Percentiles rank a stretch among this genome's conserved stretches.
These are phyloP conservation scores for Penicillium sp. DNA, from an alignment of 2,329 filamentous ascomycete genomes.

Conservation along the genomic window DNA sequence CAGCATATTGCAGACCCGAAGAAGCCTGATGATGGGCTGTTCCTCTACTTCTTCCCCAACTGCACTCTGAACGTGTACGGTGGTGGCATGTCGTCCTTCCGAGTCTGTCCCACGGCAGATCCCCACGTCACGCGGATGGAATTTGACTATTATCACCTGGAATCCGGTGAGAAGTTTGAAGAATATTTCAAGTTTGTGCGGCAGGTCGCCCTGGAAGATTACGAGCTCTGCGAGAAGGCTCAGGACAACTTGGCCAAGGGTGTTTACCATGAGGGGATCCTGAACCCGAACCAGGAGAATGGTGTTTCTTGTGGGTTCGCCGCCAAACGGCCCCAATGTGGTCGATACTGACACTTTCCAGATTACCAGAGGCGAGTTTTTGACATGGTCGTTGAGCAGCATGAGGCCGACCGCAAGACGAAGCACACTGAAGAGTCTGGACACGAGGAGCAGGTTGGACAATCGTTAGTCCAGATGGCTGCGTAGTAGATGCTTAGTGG, in stretches of 20 bases:
- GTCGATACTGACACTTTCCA: conserved; percentile 18
- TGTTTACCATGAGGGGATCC: conserved; percentile 54
- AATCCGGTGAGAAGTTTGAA: conserved; percentile 53
- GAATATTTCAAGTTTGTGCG: conserved; percentile 57
- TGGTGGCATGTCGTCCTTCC: conserved; percentile 57
- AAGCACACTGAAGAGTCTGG: conserved; percentile 4
- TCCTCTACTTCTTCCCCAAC: conserved; percentile 58
- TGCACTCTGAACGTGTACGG: conserved; percentile 58
- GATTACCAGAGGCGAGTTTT: conserved; percentile 50
- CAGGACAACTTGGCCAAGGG: conserved; percentile 55
- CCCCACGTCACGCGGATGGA: conserved; percentile 55
- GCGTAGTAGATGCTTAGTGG: conserved; percentile 14
- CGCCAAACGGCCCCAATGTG: too few relatives aligned
- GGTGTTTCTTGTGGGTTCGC: conserved; percentile 51
- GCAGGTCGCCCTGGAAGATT: conserved; percentile 57
- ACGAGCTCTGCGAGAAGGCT: conserved; percentile 56
- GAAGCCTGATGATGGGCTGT: conserved; percentile 54
- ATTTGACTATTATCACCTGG: conserved; percentile 58
- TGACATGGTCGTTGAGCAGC: conserved; percentile 46
- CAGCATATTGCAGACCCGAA: conserved; percentile 56
- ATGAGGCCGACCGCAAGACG: conserved; percentile 35
- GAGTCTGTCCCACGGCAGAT: conserved; percentile 52
- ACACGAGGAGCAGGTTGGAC: conserved; percentile 6
- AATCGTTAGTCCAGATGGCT: conserved; percentile 12
- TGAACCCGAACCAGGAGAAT: conserved; percentile 57